Evolutionary conservation across 495 filamentous ascomycete species (phyloP), one percentile per base, ranked within the genome.

Genomic region (Penicillium subrubescens): DNA sequence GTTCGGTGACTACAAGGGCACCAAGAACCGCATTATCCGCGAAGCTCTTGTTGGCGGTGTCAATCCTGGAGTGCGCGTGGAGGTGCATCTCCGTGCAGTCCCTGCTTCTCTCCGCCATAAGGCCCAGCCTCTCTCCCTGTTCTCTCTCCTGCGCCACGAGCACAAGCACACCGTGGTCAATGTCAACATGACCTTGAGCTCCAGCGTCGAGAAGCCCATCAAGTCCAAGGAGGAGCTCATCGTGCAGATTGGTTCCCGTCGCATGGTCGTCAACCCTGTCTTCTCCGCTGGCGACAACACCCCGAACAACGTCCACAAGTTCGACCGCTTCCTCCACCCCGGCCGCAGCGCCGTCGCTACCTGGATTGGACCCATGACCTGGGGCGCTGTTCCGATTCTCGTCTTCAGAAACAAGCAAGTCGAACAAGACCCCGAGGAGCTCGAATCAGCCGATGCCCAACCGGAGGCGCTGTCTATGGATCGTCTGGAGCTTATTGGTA

Each of bases 241-340:
- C 58, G 76, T 97, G 59, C 94, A 97, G 75, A 92, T 89, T 67
- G 95, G 95, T 27, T 88, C 94, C 17, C 88, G 96, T 44, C 84
- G 94, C 43, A 87, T 97, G 66, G 77, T 92, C 39, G 87, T 97
- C 75, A 96, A 95, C 64, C 94, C 95, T 23, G 77, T 99, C 25
- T 98, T 94, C 82, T 97, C 92, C 3, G 85, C 90, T 67, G 79
- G 82, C 14, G 93, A 92, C 61, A 92, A 88, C 72, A 94, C 93
- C 0, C 90, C 90, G 57, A 99, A 99, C 78, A 88, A 97, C 71
- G 92, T 99, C 14, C 92, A 97, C 81, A 98, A 98, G 75, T 98
- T 90, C 80, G 91, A 94, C 76, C 92, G 96, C 10, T 98, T 87
- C 82, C 83, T 98, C 5, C 92, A 97, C 71, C 94, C 95, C 0